phyloP scores from a whole-genome alignment of 169 alveolate genomes.

The Plasmodium knowlesi region DNA sequence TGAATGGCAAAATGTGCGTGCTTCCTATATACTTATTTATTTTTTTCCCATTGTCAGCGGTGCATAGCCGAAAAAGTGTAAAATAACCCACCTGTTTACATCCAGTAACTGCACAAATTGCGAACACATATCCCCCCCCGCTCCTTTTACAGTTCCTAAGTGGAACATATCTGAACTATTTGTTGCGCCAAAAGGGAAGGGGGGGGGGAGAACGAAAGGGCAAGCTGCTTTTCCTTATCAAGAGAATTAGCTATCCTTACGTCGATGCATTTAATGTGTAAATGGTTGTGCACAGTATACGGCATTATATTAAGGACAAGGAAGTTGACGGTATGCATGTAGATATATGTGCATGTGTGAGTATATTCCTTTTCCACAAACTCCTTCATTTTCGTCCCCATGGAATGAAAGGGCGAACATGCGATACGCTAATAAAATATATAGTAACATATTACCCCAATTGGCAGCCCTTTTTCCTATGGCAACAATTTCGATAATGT shows the following conservation, averaged over 20 bases:
- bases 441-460: neutral
- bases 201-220: neutral
- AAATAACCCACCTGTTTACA: neutral
- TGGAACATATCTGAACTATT: neutral
- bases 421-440: neutral
- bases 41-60: neutral
- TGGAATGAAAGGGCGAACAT: neutral
- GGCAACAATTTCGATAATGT: neutral
- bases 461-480: neutral
- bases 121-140: neutral
- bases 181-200: neutral
- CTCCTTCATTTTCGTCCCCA: neutral
- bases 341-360: neutral
- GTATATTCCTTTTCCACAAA: neutral
- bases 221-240: neutral
- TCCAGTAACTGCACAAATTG: neutral
- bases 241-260: neutral
- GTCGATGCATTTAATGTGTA: neutral
- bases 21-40: neutral
- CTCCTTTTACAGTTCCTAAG: neutral
- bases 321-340: neutral
- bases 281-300: neutral
- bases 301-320: neutral
- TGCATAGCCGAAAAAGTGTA: neutral
- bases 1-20: neutral